Percentiles rank a stretch among this genome's conserved stretches.
Evolutionary conservation across 768 basidiomycete species (phyloP).

Genomic region (Roridomyces roridus): DNA sequence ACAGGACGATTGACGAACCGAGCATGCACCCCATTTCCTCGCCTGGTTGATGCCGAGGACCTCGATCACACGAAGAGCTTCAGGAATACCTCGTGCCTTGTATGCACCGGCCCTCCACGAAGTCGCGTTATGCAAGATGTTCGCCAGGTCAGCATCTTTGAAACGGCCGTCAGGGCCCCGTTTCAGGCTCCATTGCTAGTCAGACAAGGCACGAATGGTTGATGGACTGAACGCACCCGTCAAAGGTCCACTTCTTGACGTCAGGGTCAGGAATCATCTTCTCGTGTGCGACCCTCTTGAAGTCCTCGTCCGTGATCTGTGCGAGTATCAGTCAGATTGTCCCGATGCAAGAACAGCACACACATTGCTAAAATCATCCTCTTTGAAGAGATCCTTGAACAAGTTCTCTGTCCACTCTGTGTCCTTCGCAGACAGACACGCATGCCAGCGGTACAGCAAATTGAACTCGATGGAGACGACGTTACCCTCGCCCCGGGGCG

Average conservation of each 20-base stretch:
- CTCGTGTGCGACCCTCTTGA: slow-evolving; percentile 40
- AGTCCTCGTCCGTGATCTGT: slow-evolving; percentile 44
- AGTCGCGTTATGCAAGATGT: slow-evolving; percentile 67
- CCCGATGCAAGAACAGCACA: neutral
- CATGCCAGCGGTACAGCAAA: slow-evolving; percentile 69
- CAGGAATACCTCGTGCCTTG: slow-evolving; percentile 72
- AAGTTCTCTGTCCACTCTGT: slow-evolving; percentile 56
- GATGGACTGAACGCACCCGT: slow-evolving; percentile 40
- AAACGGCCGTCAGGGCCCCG: slow-evolving; percentile 64
- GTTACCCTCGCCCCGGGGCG: slow-evolving; percentile 76
- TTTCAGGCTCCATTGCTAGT: slow-evolving; percentile 43
- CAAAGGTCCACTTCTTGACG: slow-evolving; percentile 61
- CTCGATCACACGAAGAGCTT: slow-evolving; percentile 69
- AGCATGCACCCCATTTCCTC: slow-evolving; percentile 75
- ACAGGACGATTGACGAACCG: slow-evolving; percentile 47
- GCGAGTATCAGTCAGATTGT: neutral
- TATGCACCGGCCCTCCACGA: slow-evolving; percentile 65
- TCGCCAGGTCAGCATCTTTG: slow-evolving; percentile 65
- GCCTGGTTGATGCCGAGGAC: slow-evolving; percentile 72
- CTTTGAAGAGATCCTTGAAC: slow-evolving; percentile 52
- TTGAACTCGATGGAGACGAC: slow-evolving; percentile 82
- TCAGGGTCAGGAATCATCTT: slow-evolving; percentile 37
- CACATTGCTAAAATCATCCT: slow-evolving; percentile 47
- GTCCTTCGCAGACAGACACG: slow-evolving; percentile 62
- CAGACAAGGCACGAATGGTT: neutral